phyloP scores from a whole-genome alignment of 1,284 basidiomycete genomes.

The Apiotrichum porosum region DNA sequence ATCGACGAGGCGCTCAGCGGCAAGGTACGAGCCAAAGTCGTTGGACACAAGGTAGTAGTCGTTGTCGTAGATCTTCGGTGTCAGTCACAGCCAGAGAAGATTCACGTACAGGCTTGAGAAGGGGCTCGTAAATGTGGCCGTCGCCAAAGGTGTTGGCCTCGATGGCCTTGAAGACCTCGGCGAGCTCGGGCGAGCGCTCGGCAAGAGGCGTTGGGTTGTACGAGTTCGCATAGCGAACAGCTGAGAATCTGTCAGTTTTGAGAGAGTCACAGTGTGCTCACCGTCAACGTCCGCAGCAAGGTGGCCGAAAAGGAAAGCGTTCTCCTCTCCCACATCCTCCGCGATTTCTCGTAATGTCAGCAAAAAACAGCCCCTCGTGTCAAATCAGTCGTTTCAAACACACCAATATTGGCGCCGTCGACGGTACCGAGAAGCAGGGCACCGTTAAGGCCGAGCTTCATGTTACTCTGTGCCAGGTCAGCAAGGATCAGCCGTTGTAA shows the following conservation, averaged over 20 bases:
- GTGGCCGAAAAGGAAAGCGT: constrained; percentile 51
- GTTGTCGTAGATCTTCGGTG: constrained; percentile 48
- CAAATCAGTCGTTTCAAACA: no score
- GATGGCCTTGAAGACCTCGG: constrained; percentile 61
- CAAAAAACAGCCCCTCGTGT: neutral
- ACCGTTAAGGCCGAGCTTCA: constrained; percentile 70
- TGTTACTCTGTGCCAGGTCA: constrained; percentile 60
- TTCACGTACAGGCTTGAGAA: constrained; percentile 33
- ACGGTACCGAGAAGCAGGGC: constrained; percentile 63
- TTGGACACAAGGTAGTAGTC: constrained; percentile 69
- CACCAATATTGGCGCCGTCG: constrained; percentile 84
- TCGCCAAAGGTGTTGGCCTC: constrained; percentile 72
- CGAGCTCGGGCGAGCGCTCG: constrained; percentile 72
- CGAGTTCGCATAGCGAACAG: constrained; percentile 72
- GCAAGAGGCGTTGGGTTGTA: constrained; percentile 75
- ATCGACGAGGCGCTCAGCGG: constrained; percentile 77
- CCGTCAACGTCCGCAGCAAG: constrained; percentile 59
- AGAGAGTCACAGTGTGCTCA: neutral
- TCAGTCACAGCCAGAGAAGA: constrained; percentile 1
- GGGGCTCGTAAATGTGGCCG: constrained; percentile 69
- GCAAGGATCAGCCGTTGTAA: neutral
- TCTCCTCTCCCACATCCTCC: constrained; percentile 72
- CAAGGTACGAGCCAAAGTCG: constrained; percentile 84
- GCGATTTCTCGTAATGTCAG: constrained; percentile 62
- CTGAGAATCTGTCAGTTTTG: neutral